Conservation (phyloP, 2,329 filamentous ascomycete genomes). For the Fonsecaea monophora region DNA sequence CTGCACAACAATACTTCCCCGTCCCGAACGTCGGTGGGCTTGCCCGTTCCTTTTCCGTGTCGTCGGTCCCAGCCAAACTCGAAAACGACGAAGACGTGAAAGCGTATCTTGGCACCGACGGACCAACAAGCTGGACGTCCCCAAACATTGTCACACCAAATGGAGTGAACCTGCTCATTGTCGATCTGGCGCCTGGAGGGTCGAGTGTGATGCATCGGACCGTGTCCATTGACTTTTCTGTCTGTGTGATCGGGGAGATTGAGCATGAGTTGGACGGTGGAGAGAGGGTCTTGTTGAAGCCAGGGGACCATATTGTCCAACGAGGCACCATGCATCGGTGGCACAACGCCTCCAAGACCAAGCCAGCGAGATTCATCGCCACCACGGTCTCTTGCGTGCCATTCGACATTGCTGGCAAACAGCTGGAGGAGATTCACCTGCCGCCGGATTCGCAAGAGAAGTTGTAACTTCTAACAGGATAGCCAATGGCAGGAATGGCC, state of each 20-base stretch:
- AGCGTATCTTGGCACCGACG: constrained; percentile 31
- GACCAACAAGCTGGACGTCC: constrained; percentile 27
- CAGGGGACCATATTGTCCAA: constrained; percentile 39
- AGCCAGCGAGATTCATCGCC: constrained; percentile 33
- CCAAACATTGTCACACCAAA: constrained; percentile 32
- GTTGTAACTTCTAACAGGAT: constrained; percentile 1
- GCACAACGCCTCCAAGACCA: constrained; percentile 34
- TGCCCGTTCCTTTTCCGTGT: constrained; percentile 34
- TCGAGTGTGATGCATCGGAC: constrained; percentile 35
- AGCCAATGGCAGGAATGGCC: not conserved
- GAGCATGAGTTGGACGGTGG: constrained; percentile 37
- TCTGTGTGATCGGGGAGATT: constrained; percentile 35
- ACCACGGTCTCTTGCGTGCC: constrained; percentile 31
- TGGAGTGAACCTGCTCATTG: constrained; percentile 33
- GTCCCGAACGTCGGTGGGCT: constrained; percentile 24
- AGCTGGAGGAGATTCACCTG: constrained; percentile 30
- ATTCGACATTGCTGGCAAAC: constrained; percentile 36
- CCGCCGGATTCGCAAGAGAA: constrained; percentile 5
- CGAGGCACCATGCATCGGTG: constrained; percentile 38
- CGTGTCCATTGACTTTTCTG: constrained; percentile 35
- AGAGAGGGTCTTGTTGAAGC: constrained; percentile 32
- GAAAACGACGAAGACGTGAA: constrained; percentile 34
- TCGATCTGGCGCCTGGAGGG: constrained; percentile 33
- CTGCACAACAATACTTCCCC: constrained; percentile 26
- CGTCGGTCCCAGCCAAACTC: constrained; percentile 29